Evolutionary conservation across 441 rosid species (phyloP), one percentile per base, ranked within the genome.

Genomic region (Sinapis alba): DNA sequence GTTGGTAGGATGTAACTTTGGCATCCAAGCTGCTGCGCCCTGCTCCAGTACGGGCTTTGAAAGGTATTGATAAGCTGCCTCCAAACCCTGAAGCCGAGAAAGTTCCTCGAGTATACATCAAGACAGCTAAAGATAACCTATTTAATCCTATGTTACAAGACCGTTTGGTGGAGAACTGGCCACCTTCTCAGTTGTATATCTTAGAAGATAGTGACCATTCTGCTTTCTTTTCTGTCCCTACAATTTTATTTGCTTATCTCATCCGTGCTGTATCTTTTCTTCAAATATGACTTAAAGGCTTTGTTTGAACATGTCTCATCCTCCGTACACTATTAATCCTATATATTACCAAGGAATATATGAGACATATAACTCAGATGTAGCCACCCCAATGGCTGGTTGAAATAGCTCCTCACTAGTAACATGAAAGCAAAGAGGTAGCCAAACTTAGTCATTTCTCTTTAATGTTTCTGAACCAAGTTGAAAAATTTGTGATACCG

Each of bases 131-230:
- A 4, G 87, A 87, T 67, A 77, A 62, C 1, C 2, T 70, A 4
- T 11, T 81, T 2, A 61, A 65, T 53, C 26, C 47, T 24, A 26
- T 18, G 43, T 66, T 45, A 34, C 87, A 84, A 59, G 89, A 85
- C 19, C 69, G 62, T 11, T 32, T 84, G 84, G 85, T 83, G 8
- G 41, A 27, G 78, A 70, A 63, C 3, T 87, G 86, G 86, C 84
- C 80, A 3, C 89, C 88, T 1, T 65, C 73, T 7, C 80, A 79
- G 69, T 70, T 79, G 13, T 80, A 72, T 63, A 18, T 13, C 3
- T 7, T 84, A 64, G 68, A 71, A 11, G 88, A 83, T 5, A 81
- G 85, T 74, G 91, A 84, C 56, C 88, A 83, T 56, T 79, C 79
- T 68, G 79, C 88, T 1, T 81, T 84, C 70, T 87, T 87, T 78